Evolutionary conservation across 2,329 filamentous ascomycete genomes (phyloP).

Genomic region (Pseudonectria buxi): DNA sequence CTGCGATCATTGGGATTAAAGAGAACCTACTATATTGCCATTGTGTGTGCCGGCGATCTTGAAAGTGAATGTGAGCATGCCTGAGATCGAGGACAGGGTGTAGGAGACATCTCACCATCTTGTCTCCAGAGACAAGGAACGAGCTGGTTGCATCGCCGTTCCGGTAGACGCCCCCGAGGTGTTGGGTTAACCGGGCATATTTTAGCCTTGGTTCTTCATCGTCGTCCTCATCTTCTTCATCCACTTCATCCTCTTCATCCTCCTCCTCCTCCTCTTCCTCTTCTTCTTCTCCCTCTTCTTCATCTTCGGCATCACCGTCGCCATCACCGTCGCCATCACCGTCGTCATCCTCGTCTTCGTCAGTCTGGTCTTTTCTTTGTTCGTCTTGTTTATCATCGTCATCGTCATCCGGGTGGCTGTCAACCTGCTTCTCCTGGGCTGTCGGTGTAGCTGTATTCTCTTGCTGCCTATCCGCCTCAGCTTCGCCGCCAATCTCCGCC

Average conservation of each 20-base stretch:
- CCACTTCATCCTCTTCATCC: constrained; percentile 51
- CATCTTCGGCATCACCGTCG: constrained; percentile 17
- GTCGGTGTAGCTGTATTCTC: too few relatives aligned
- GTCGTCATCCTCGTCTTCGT: constrained; percentile 10
- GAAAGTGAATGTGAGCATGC: constrained; percentile 17
- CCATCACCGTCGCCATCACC: constrained; percentile 12
- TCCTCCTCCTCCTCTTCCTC: constrained; percentile 41
- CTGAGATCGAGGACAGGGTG: neutral
- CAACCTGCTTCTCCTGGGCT: constrained; percentile 8
- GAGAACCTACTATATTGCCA: constrained; percentile 74
- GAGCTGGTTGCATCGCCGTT: constrained; percentile 93
- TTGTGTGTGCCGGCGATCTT: constrained; percentile 92
- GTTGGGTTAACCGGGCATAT: constrained; percentile 79
- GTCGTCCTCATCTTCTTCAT: constrained; percentile 72
- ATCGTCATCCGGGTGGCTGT: constrained; percentile 6
- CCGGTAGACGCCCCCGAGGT: constrained; percentile 74
- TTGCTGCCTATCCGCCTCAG: neutral
- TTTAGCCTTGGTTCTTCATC: constrained; percentile 94
- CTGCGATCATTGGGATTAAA: neutral
- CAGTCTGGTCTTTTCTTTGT: constrained; percentile 16
- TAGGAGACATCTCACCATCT: constrained; percentile 62
- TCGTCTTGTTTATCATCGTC: constrained; percentile 8
- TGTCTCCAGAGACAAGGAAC: constrained; percentile 87
- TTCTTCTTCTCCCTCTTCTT: constrained; percentile 30
- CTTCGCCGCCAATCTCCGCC: neutral